Conservation (phyloP, 2,329 filamentous ascomycete species). For the Trichoderma aggressivum region DNA sequence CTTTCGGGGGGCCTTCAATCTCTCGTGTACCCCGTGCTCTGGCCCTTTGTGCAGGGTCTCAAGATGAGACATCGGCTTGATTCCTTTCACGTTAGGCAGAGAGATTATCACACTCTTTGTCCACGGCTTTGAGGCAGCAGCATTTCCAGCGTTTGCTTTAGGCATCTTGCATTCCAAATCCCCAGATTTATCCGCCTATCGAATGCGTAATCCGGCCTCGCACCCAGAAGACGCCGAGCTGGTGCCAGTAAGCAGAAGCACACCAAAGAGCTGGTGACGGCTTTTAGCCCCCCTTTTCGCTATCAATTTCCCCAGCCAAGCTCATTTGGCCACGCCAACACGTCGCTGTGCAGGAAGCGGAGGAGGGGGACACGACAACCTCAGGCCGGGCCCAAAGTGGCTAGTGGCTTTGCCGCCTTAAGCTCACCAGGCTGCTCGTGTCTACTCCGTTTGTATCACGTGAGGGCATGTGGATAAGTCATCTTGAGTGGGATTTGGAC, state of each 20-base stretch:
- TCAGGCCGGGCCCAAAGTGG: background rate
- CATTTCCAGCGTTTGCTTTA: background rate
- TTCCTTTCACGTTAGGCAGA: conserved; percentile 4
- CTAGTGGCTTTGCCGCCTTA: conserved; percentile 15
- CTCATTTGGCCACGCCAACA: conserved; percentile 14
- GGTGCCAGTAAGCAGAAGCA: conserved; percentile 10
- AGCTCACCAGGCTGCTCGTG: background rate
- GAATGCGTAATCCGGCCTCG: conserved; percentile 10
- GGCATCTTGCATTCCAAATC: conserved; percentile 10
- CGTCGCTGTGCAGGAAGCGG: conserved; percentile 18
- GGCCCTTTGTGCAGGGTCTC: background rate
- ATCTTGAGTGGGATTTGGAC: background rate
- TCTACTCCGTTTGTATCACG: background rate
- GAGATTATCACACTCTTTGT: background rate
- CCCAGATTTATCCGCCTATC: background rate
- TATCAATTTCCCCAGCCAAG: conserved; percentile 19
- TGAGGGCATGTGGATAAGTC: conserved; percentile 11
- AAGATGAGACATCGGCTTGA: background rate
- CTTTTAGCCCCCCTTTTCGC: conserved; percentile 14
- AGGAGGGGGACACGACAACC: conserved; percentile 17
- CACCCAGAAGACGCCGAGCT: background rate
- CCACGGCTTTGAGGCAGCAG: conserved; percentile 6
- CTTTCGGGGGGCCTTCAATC: background rate
- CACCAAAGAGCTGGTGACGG: conserved; percentile 8
- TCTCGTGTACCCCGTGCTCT: background rate